Evolutionary conservation across 805 yeast species (phyloP).

Genomic region (Hanseniaspora singularis): DNA sequence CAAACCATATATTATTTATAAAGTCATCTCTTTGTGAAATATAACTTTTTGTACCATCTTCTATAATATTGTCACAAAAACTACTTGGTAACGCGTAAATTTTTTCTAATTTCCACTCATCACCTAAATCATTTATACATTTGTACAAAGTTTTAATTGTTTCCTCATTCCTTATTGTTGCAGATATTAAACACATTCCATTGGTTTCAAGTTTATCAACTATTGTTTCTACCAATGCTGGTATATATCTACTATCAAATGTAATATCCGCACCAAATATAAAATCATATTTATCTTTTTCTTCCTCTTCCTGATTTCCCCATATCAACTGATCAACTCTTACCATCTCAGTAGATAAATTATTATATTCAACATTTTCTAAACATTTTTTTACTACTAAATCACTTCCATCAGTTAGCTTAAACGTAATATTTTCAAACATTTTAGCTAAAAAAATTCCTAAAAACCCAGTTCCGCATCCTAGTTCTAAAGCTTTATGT

Average conservation of each 20-base stretch:
- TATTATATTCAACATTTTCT: slow-evolving; percentile 38
- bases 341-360: slow-evolving; percentile 18
- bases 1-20: slow-evolving; percentile 10
- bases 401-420: slow-evolving; percentile 16
- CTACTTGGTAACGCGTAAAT: not conserved
- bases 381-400: slow-evolving; percentile 21
- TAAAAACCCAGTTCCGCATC: slow-evolving; percentile 83
- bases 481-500: slow-evolving; percentile 49
- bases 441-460: slow-evolving; percentile 27
- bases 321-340: slow-evolving; percentile 37
- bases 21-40: slow-evolving; percentile 3
- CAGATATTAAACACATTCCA: slow-evolving; percentile 43
- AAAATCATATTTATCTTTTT: slow-evolving; percentile 31
- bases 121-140: slow-evolving; percentile 21
- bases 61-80: slow-evolving; percentile 1
- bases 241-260: slow-evolving; percentile 55
- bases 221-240: slow-evolving; percentile 41
- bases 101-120: slow-evolving; percentile 10
- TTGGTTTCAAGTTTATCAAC: slow-evolving; percentile 19
- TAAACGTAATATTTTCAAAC: not conserved
- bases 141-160: slow-evolving; percentile 38
- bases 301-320: slow-evolving; percentile 30
- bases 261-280: slow-evolving; percentile 82
- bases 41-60: not conserved
- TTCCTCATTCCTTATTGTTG: slow-evolving; percentile 56